A percentile compares a stretch with the other conserved stretches of the same genome.
These are phyloP conservation scores for Phytopythium vexans DNA, from an alignment of 352 stramenopile genomes.

Conservation along the genomic window DNA sequence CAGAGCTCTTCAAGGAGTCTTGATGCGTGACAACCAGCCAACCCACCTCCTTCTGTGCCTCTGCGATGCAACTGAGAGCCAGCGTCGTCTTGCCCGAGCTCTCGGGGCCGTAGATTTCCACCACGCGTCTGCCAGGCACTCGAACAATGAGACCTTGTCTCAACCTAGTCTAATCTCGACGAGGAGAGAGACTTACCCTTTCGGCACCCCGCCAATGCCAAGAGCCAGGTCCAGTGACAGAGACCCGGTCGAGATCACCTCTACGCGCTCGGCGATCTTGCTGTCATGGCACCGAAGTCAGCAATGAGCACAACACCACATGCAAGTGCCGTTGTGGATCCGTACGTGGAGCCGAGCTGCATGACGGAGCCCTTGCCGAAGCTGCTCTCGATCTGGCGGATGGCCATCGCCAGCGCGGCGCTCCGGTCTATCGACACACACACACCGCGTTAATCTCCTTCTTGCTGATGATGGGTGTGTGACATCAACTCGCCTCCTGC, in stretches of 20 bases:
- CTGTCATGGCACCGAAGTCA: slow-evolving; percentile 16
- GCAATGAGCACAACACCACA: background rate
- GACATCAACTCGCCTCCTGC: slow-evolving; percentile 8
- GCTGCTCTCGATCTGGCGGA: slow-evolving; percentile 94
- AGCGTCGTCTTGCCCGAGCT: slow-evolving; percentile 98
- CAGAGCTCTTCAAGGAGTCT: background rate
- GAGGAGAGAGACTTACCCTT: slow-evolving; percentile 46
- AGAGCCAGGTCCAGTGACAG: slow-evolving; percentile 92
- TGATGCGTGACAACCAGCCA: background rate
- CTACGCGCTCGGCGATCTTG: slow-evolving; percentile 86
- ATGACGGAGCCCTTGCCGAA: slow-evolving; percentile 97
- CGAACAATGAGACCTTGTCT: slow-evolving; percentile 13
- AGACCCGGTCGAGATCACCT: slow-evolving; percentile 93
- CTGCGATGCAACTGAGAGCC: slow-evolving; percentile 95
- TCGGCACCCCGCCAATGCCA: slow-evolving; percentile 92
- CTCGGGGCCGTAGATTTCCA: slow-evolving; percentile 99
- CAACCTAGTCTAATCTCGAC: background rate
- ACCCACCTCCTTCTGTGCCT: slow-evolving; percentile 89
- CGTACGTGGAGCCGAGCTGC: slow-evolving; percentile 91
- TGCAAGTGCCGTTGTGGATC: background rate
- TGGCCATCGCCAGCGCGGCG: slow-evolving; percentile 91
- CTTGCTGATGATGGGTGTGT: background rate
- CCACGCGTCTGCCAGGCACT: slow-evolving; percentile 75
- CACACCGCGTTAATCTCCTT: background rate
- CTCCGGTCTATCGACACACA: slow-evolving; percentile 48